Evolutionary conservation across 345 rosid species (phyloP).

Genomic region (Microthlaspi erraticum): DNA sequence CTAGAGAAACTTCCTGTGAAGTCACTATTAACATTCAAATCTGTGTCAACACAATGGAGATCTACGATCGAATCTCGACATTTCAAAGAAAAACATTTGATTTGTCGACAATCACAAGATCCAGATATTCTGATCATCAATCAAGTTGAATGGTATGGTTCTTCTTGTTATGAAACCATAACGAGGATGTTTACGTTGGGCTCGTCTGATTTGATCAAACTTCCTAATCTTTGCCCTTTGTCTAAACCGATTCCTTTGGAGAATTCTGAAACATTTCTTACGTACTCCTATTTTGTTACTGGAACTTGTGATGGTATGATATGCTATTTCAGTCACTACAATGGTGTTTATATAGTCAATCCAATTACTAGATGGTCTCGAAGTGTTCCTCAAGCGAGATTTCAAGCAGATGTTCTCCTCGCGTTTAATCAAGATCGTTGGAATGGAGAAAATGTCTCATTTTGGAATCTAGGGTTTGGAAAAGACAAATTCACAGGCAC

Average conservation of each 20-base stretch:
- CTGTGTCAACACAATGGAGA: background rate
- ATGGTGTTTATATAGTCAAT: background rate
- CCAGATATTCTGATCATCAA: background rate
- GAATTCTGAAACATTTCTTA: no score
- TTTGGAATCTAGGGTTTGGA: background rate
- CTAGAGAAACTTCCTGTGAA: background rate
- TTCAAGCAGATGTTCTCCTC: background rate
- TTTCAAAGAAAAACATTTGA: background rate
- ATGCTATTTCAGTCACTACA: background rate
- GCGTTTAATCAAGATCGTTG: background rate
- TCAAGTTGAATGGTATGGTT: background rate
- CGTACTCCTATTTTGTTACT: no score
- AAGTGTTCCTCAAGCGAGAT: conserved; percentile 14
- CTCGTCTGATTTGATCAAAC: background rate
- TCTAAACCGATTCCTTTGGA: background rate
- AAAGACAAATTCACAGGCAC: conserved; percentile 3
- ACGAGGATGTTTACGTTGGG: background rate
- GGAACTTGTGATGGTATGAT: conserved; percentile 16
- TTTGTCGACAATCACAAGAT: background rate
- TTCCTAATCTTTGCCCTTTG: conserved; percentile 1
- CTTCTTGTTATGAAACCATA: background rate
- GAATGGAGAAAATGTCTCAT: no score
- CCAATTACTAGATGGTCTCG: no score
- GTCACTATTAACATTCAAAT: no score
- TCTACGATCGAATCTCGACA: background rate